These are phyloP conservation scores for Vitis amurensis DNA, from an alignment of 164 flowering plant genomes.

Conservation along the genomic window DNA sequence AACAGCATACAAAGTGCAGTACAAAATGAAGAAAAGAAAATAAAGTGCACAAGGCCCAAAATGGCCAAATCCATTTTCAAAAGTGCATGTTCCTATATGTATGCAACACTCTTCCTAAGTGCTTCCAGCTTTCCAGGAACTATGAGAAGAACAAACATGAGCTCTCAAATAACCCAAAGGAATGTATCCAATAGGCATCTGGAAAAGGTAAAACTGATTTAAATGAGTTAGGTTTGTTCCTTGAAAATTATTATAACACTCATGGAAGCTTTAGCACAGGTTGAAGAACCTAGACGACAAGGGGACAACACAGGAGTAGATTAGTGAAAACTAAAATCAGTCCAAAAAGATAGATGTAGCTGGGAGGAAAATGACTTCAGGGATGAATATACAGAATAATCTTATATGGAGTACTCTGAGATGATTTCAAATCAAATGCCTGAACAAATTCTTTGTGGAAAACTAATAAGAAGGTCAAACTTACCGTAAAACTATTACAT, in stretches of 20 bases:
- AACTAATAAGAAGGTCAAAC: conserved; percentile 6
- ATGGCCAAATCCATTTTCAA: neutral
- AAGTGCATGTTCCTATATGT: neutral
- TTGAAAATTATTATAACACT: too few relatives aligned
- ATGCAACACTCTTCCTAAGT: neutral
- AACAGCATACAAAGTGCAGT: too few relatives aligned
- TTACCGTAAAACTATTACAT: conserved; percentile 74
- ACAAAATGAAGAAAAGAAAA: too few relatives aligned
- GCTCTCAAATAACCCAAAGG: neutral
- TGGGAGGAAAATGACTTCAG: neutral
- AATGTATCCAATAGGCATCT: neutral
- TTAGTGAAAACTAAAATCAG: too few relatives aligned
- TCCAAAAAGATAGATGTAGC: neutral
- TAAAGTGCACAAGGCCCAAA: too few relatives aligned
- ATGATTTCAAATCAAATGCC: neutral
- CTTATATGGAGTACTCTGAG: neutral
- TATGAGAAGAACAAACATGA: neutral
- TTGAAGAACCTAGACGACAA: too few relatives aligned
- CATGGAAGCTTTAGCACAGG: too few relatives aligned
- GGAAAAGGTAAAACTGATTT: too few relatives aligned
- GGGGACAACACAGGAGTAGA: too few relatives aligned
- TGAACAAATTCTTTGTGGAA: neutral
- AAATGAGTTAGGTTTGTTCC: too few relatives aligned
- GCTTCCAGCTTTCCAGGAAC: neutral
- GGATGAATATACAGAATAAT: neutral